Conservation (phyloP, 352 stramenopile genomes). For the Phytophthora cactorum region DNA sequence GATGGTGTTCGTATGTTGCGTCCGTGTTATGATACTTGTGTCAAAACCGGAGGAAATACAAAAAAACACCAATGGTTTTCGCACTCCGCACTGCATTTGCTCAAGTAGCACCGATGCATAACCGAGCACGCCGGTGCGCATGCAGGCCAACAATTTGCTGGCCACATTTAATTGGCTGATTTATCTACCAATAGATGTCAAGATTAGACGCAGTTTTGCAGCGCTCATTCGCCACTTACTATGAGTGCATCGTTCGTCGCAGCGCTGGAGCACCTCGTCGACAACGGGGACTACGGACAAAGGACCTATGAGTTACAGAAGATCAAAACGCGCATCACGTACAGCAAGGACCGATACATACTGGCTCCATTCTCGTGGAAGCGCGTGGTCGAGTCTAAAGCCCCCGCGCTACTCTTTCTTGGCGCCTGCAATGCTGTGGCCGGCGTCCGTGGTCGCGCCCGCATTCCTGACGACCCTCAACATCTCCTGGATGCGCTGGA, state of each 20-base stretch:
- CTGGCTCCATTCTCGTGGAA: background rate
- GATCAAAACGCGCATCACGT: background rate
- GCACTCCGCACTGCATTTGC: background rate
- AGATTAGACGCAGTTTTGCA: background rate
- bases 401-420: background rate
- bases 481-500: background rate
- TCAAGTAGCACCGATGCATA: background rate
- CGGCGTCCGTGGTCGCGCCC: background rate
- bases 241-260: background rate
- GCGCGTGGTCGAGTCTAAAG: background rate
- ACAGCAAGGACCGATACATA: background rate
- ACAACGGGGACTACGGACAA: background rate
- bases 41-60: background rate
- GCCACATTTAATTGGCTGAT: background rate
- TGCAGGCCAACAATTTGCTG: background rate
- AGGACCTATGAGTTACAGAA: background rate
- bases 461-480: background rate
- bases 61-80: background rate
- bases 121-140: background rate
- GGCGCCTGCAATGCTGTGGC: background rate
- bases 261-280: background rate
- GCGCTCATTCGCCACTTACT: background rate
- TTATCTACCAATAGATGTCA: background rate
- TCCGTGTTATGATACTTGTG: too few species aligned
- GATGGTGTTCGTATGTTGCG: too few species aligned